Conservation (phyloP, 129 eudicot genomes). For the Sambucus nigra region DNA sequence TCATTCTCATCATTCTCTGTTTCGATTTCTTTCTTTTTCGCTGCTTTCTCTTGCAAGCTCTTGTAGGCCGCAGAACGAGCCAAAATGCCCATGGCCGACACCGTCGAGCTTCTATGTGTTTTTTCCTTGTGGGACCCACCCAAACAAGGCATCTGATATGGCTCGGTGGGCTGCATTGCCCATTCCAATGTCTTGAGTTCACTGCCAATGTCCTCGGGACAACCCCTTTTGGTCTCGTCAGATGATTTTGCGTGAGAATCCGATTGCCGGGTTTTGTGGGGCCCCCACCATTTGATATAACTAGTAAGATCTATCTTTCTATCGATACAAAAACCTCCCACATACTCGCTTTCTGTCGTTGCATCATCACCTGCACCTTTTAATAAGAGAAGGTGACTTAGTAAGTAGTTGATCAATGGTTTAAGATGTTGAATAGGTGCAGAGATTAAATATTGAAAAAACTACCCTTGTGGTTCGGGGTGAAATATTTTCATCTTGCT, state of each 20-base stretch:
- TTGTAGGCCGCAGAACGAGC: slow-evolving; percentile 80
- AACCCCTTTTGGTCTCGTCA: slow-evolving; percentile 40
- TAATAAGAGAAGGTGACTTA: neutral
- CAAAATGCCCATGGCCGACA: slow-evolving; percentile 83
- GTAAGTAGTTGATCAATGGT: neutral
- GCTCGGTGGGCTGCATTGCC: slow-evolving; percentile 59
- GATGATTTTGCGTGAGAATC: slow-evolving; percentile 48
- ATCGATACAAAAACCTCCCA: slow-evolving; percentile 51
- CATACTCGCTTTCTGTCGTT: slow-evolving; percentile 49
- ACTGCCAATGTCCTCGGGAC: slow-evolving; percentile 53
- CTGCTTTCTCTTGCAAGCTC: slow-evolving; percentile 65
- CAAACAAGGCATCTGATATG: slow-evolving; percentile 81
- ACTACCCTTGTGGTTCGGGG: neutral
- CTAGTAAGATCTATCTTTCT: slow-evolving; percentile 84
- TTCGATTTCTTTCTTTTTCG: slow-evolving; percentile 42
- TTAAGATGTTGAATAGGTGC: too few relatives aligned
- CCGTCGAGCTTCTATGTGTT: slow-evolving; percentile 40
- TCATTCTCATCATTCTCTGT: slow-evolving; percentile 72
- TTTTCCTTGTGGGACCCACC: slow-evolving; percentile 42
- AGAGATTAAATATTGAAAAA: slow-evolving; percentile 1
- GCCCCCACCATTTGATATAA: slow-evolving; percentile 93
- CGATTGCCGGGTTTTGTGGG: slow-evolving; percentile 43
- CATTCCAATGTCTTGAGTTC: slow-evolving; percentile 57
- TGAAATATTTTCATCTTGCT: too few relatives aligned
- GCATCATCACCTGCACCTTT: slow-evolving; percentile 64